Evolutionary conservation across 2,329 filamentous ascomycete species (phyloP), one percentile per base, ranked within the genome.

Genomic region (Cordyceps javanica): DNA sequence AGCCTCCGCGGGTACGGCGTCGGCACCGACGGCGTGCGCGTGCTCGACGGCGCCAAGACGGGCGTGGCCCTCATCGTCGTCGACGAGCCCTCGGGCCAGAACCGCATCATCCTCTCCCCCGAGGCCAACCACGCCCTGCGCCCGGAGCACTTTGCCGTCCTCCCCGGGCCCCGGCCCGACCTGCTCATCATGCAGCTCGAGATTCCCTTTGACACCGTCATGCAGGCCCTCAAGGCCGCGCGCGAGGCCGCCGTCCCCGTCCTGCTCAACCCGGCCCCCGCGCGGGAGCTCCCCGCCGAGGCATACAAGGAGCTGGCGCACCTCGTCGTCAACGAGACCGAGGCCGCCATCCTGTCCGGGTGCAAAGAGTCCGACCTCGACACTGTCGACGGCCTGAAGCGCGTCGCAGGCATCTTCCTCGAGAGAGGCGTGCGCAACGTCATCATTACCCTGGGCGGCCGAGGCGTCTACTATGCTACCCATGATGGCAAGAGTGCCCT

Each of bases 281-380:
- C 91, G 3, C 80, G 86, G 45, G 71, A 75, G 9, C 73, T 96
- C 3, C 91, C 90, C 1, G 76, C 77, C 0, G 78, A 82, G 28
- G 85, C 83, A 9, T 94, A 89, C 68, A 65, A 70, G 7, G 82
- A 82, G 1, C 79, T 97, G 32, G 84, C 85, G 42, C 90, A 96
- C 66, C 77, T 97, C 44, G 83, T 97, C 52, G 82, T 97, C 65
- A 97, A 97, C 68, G 92, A 97, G 76, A 94, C 88, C 1, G 92
- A 97, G 75, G 90, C 91, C 2, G 82, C 86, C 9, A 82, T 92
- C 51, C 79, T 96, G 56, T 85, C 83, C 0, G 83, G 82, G 2
- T 75, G 76, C 56, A 64, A 70, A 8, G 78, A 81, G 62, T 72
- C 69, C 0, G 77, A 78, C 25, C 75, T 85, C 54, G 78, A 82